A percentile compares a stretch with the other conserved stretches of the same genome.
Evolutionary conservation across 371 early-diverging fungal genomes (phyloP).

Genomic region (Mortierella sp.): DNA sequence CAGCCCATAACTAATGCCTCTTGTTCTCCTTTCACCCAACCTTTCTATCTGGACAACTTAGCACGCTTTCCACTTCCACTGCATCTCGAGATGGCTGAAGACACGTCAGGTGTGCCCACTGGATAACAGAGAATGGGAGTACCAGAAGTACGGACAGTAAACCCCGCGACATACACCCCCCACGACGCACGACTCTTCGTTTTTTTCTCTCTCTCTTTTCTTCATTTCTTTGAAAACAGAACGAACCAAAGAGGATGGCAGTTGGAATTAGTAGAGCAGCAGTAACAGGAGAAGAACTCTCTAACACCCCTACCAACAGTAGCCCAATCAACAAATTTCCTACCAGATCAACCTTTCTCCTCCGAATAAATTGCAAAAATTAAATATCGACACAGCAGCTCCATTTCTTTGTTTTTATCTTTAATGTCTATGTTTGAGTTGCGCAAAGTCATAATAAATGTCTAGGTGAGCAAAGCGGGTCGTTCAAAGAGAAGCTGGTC

Average conservation of each 20-base stretch:
- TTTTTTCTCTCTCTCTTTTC: neutral
- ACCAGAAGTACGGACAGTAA: slow-evolving; percentile 86
- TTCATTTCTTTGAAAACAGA: neutral
- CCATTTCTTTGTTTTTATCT: neutral
- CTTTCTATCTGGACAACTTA: slow-evolving; percentile 33
- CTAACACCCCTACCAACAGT: too few species aligned
- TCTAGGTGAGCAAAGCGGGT: neutral
- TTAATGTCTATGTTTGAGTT: neutral
- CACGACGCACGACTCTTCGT: neutral
- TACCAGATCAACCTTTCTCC: too few species aligned
- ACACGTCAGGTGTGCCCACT: slow-evolving; percentile 99
- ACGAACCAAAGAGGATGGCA: too few species aligned
- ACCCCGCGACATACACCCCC: neutral
- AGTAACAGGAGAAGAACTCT: too few species aligned
- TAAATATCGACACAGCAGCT: too few species aligned
- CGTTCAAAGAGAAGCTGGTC: slow-evolving; percentile 27
- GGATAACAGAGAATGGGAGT: slow-evolving; percentile 99
- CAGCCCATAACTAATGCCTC: neutral
- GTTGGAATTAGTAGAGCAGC: too few species aligned
- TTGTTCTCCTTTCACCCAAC: neutral
- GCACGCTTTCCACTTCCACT: slow-evolving; percentile 99
- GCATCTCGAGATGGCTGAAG: slow-evolving; percentile 99
- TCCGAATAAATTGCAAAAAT: too few species aligned
- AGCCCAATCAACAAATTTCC: too few species aligned
- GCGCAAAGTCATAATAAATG: neutral